phyloP scores from a whole-genome alignment of 2,329 filamentous ascomycete genomes.

The Hymenotorrendiella dingleyae region DNA sequence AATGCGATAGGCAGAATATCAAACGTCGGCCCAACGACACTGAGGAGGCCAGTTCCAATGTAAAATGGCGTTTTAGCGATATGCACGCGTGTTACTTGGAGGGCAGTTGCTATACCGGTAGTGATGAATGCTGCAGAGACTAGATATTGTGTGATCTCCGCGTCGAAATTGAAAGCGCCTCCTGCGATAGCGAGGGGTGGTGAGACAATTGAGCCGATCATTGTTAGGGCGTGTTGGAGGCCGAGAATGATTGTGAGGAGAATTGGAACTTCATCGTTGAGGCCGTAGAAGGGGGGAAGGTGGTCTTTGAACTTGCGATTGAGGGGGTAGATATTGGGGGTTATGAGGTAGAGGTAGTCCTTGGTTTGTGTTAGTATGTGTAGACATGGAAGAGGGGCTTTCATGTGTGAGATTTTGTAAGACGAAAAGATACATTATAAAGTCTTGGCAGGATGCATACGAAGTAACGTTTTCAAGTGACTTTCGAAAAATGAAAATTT shows the following conservation, averaged over 20 bases:
- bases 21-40: conserved; percentile 63
- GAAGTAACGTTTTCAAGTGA: too few species aligned
- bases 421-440: too few species aligned
- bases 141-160: conserved; percentile 53
- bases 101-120: conserved; percentile 56
- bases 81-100: conserved; percentile 63
- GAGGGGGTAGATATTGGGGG: conserved; percentile 52
- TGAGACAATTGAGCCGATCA: conserved; percentile 51
- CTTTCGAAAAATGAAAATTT: too few species aligned
- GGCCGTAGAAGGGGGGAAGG: conserved; percentile 62
- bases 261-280: conserved; percentile 63
- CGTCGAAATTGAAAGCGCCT: conserved; percentile 50
- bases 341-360: conserved; percentile 35
- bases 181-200: conserved; percentile 59
- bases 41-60: conserved; percentile 60
- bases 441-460: too few species aligned
- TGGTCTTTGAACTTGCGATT: conserved; percentile 45
- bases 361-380: too few species aligned
- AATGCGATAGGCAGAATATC: conserved; percentile 59
- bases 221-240: conserved; percentile 63
- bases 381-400: too few species aligned
- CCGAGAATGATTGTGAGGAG: conserved; percentile 61
- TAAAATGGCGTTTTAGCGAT: conserved; percentile 57
- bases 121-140: conserved; percentile 65
- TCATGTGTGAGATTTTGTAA: too few species aligned